Base-by-base conservation (phyloP, 2,329 filamentous ascomycete genomes). In the Ceratocystis papillata region DNA sequence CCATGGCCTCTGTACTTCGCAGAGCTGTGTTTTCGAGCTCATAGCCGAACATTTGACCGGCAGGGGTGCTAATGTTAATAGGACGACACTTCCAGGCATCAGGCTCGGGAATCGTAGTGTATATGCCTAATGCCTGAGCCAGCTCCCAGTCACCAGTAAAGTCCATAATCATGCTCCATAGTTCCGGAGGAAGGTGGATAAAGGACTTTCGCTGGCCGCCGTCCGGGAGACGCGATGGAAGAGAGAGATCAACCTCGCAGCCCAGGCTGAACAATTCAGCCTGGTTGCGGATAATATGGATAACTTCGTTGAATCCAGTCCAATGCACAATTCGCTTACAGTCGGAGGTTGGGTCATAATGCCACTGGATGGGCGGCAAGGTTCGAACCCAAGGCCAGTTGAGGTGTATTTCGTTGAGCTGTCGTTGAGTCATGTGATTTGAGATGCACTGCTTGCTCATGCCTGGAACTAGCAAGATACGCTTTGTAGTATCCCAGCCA, bases 401-500 rank as follows among this genome's bases (percentile, higher is more conserved):
- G 69, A 84, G 80, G 69, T 87, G 82, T 53, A 96, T 84, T 76
- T 95, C 94, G 75, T 84, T 87, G 68, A 96, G 81, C 73, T 96
- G 91, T 71, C 90, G 88, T 77, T 89, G 89, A 17, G 90, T 96
- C 77, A 92, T 86, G 1, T 91, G 90, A 71, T 94, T 91, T 73
- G 92, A 86, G 90, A 90, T 96, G 85, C 93, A 91, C 68, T 88
- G 82, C 1, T 84, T 85, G 44, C 89, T 93, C 91, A 96, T 95
- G 69, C 89, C 90, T 0, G 92, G 91, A 5, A 96, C 86, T 67
- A 96, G 78, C 62, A 96, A 77, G 37, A 96, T 88, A 71, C 87
- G 88, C 76, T 96, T 96, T 5, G 87, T 87, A 0, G 88, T 85
- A 71, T 95, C 87, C 92, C 92, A 96, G 66, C 89, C 88, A 64